A percentile compares a stretch with the other conserved stretches of the same genome.
These are phyloP conservation scores for Sistotremastrum niveocremeum DNA, from an alignment of 768 basidiomycete species.

Conservation along the genomic window DNA sequence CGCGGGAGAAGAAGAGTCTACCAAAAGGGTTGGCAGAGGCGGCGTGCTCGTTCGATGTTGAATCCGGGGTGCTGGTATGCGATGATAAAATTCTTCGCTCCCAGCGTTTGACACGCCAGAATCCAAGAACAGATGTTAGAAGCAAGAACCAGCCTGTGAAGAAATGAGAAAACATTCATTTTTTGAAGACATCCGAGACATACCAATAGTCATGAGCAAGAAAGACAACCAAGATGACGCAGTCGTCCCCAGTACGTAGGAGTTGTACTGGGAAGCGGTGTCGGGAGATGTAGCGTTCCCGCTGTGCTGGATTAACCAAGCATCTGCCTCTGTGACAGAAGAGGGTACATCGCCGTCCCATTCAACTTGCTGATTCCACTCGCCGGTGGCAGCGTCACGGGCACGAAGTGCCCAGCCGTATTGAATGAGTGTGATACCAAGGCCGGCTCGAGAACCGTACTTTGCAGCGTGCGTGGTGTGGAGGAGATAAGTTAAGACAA, in stretches of 20 bases:
- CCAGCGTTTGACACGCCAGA: slow-evolving; percentile 78
- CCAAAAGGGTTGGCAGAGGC: neutral
- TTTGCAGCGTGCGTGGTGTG: slow-evolving; percentile 88
- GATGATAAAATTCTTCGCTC: slow-evolving; percentile 39
- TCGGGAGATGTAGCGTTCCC: slow-evolving; percentile 16
- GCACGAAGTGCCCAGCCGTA: slow-evolving; percentile 42
- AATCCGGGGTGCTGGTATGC: too few species aligned
- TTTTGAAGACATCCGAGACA: slow-evolving; percentile 5
- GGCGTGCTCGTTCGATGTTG: too few species aligned
- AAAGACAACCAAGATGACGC: slow-evolving; percentile 86
- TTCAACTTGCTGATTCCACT: slow-evolving; percentile 12
- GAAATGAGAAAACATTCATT: neutral
- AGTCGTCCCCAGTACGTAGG: slow-evolving; percentile 21
- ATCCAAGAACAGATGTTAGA: slow-evolving; percentile 69
- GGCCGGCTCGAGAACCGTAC: slow-evolving; percentile 84
- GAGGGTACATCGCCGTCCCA: neutral
- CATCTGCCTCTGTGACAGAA: neutral
- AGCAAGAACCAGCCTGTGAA: slow-evolving; percentile 78
- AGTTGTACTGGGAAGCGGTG: slow-evolving; percentile 8
- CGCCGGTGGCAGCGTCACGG: slow-evolving; percentile 13
- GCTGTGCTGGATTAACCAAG: slow-evolving; percentile 1
- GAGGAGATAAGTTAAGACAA: slow-evolving; percentile 84
- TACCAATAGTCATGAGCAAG: slow-evolving; percentile 80
- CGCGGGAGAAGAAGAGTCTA: too few species aligned
- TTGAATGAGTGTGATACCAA: slow-evolving; percentile 93